Conservation (phyloP, 768 basidiomycete species). For the Daedaleopsis nitida region DNA sequence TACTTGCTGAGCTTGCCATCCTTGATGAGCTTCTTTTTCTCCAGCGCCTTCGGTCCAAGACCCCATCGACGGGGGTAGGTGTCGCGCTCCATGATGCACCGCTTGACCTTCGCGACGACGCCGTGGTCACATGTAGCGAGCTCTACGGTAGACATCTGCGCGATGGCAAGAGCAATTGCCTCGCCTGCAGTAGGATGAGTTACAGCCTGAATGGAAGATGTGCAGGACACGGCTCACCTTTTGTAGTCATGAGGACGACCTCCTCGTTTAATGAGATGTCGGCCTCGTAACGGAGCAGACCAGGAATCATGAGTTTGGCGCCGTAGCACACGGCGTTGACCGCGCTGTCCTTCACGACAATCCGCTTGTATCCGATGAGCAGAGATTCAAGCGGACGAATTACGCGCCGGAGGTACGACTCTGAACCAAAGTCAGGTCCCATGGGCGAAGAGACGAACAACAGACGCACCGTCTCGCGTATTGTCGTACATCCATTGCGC, state of each 20-base stretch:
- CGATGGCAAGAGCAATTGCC: constrained; percentile 91
- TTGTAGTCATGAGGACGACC: constrained; percentile 98
- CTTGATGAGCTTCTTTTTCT: constrained; percentile 98
- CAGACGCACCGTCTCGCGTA: constrained; percentile 81
- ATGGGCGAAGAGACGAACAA: background rate
- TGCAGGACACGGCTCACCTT: constrained; percentile 52
- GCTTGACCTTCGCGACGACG: constrained; percentile 97
- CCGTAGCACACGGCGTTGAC: constrained; percentile 99
- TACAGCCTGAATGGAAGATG: constrained; percentile 6
- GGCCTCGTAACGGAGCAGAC: constrained; percentile 92
- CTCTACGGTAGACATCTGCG: constrained; percentile 99
- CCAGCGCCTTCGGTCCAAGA: constrained; percentile 92
- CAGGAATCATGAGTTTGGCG: constrained; percentile 99
- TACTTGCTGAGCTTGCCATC: constrained; percentile 97
- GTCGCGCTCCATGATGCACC: constrained; percentile 99
- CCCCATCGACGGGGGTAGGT: constrained; percentile 99
- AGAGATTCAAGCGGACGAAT: constrained; percentile 94
- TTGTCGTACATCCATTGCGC: constrained; percentile 99
- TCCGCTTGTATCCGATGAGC: constrained; percentile 94
- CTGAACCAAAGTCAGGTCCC: constrained; percentile 40
- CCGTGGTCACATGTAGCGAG: constrained; percentile 98
- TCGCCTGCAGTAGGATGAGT: constrained; percentile 54
- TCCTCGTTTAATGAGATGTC: constrained; percentile 96
- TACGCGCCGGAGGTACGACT: constrained; percentile 93
- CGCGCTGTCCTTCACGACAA: constrained; percentile 98